A percentile compares a stretch with the other conserved stretches of the same genome.
phyloP scores from a whole-genome alignment of 2,329 filamentous ascomycete genomes.

The Colletotrichum aenigma region DNA sequence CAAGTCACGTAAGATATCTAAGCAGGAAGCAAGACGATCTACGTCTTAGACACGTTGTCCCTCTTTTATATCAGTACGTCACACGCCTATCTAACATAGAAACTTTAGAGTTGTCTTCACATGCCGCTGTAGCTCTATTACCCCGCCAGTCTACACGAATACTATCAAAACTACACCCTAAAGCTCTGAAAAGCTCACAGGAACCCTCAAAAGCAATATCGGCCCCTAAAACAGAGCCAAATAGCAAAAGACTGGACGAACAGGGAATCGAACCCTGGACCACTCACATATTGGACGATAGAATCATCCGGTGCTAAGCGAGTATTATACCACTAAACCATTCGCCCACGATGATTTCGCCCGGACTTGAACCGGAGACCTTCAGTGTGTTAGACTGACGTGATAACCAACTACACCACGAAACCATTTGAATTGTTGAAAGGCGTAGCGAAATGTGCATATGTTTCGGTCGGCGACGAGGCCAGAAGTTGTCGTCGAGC shows the following conservation, averaged over 20 bases:
- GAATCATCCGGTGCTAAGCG: constrained; percentile 1
- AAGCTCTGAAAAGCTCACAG: neutral
- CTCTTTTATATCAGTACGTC: accelerated
- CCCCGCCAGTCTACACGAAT: accelerated
- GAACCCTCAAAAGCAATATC: neutral
- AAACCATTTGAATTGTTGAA: neutral
- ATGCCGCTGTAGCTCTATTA: neutral
- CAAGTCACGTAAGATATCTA: neutral
- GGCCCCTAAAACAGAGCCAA: neutral
- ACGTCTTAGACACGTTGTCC: neutral
- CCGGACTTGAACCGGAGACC: constrained; percentile 22
- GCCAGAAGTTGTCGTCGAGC: neutral
- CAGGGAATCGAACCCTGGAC: constrained; percentile 21
- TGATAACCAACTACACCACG: constrained; percentile 50
- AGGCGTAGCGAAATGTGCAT: accelerated
- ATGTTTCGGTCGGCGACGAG: neutral
- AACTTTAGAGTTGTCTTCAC: neutral
- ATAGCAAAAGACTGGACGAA: constrained; percentile 5
- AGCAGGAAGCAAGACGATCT: neutral
- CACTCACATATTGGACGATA: neutral
- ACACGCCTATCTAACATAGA: neutral
- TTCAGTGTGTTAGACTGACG: constrained; percentile 47
- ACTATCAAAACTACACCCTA: neutral
- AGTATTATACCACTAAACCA: constrained; percentile 22
- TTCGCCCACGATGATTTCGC: constrained; percentile 16